Evolutionary conservation across 1,139 yeast genomes (phyloP), one percentile per base, ranked within the genome.

Genomic region (Yamadazyma diospyri): DNA sequence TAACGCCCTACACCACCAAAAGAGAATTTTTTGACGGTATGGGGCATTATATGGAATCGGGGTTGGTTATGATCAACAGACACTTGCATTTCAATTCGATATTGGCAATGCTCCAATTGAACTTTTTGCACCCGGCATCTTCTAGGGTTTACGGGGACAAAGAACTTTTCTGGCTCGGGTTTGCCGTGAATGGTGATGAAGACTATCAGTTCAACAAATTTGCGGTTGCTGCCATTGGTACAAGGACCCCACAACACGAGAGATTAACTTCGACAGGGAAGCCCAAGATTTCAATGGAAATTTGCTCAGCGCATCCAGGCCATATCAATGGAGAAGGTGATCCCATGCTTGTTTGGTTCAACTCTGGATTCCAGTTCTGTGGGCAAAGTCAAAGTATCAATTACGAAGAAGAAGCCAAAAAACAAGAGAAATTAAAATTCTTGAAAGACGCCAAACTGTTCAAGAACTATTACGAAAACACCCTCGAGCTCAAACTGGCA

Each of bases 271-370:
- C 36, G 6, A 47, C 53, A 21, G 60, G 60, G 2, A 36, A 45
- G 8, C 35, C 45, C 1, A 47, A 45, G 31, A 31, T 40, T 11
- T 44, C 61, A 6, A 41, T 36, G 34, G 76, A 69, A 42, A 25
- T 68, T 5, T 68, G 74, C 38, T 57, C 70, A 4, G 60, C 68
- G 10, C 74, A 68, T 42, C 74, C 76, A 1, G 74, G 68, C 5
- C 74, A 69, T 42, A 39, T 58, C 28, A 49, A 46, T 38, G 60
- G 58, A 14, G 59, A 55, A 36, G 64, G 58, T 38, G 53, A 48
- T n/a, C 46, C 49, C 34, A 34, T 61, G 1, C 39, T 61, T 12
- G 43, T 51, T 11, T 61, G 67, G 67, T 51, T 61, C 30, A 61
- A 61, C 34, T 61, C 66, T 1, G 67, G 67, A 2, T 60, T 48